These are phyloP conservation scores for Glycyrrhiza uralensis DNA, from an alignment of 306 rosid species.

Conservation along the genomic window DNA sequence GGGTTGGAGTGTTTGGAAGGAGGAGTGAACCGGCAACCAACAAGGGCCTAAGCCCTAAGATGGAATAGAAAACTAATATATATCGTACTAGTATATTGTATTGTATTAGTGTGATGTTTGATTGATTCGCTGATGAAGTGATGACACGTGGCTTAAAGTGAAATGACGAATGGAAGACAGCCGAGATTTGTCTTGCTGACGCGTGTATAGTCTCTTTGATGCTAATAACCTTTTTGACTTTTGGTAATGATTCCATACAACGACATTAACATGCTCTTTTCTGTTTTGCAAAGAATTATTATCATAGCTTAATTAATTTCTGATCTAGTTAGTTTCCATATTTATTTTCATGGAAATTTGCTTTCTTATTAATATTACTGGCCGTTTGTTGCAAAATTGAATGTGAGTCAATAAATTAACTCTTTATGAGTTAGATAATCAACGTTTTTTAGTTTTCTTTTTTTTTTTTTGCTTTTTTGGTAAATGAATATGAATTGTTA, in stretches of 20 bases:
- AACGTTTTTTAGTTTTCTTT: no score
- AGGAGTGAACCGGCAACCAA: background rate
- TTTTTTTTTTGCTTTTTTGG: background rate
- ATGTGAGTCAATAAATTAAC: no score
- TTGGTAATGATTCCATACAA: slow-evolving; percentile 16
- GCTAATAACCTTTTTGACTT: slow-evolving; percentile 55
- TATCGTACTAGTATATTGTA: no score
- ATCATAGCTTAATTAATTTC: background rate
- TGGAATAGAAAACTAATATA: background rate
- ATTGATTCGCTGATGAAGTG: background rate
- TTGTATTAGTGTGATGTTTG: background rate
- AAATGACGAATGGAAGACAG: slow-evolving; percentile 49
- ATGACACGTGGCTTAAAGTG: slow-evolving; percentile 35
- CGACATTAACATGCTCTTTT: background rate
- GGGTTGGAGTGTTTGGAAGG: slow-evolving; percentile 15
- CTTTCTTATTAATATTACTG: background rate
- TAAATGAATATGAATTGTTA: background rate
- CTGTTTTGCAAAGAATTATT: no score
- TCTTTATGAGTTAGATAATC: background rate
- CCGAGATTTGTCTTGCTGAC: slow-evolving; percentile 53
- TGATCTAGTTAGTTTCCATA: background rate
- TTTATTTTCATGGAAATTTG: background rate
- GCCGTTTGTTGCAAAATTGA: background rate
- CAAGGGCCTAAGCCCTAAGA: slow-evolving; percentile 36
- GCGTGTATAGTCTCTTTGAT: slow-evolving; percentile 61